Conservation (phyloP, 495 filamentous ascomycete species). For the Tuber calosporum region DNA sequence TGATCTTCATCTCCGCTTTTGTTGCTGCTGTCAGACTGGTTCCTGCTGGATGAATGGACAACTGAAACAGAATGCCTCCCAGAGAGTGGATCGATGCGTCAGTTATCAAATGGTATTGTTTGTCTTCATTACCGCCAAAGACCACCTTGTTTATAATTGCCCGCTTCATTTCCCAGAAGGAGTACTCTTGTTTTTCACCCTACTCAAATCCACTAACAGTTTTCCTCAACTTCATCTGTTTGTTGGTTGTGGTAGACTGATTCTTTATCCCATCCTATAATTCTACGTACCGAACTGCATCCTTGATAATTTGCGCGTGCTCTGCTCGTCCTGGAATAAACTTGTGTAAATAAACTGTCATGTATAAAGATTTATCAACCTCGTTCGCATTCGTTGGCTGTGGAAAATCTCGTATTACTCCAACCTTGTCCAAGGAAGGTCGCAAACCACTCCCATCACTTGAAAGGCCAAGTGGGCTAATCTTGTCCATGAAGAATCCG, state of each 20-base stretch:
- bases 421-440: background rate
- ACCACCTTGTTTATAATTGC: background rate
- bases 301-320: background rate
- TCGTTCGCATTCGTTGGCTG: background rate
- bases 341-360: background rate
- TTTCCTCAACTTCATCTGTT: background rate
- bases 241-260: background rate
- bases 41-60: background rate
- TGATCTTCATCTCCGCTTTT: background rate
- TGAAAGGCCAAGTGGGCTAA: background rate
- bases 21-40: background rate
- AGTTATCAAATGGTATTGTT: conserved; percentile 5
- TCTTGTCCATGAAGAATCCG: background rate
- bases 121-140: background rate
- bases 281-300: background rate
- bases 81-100: background rate
- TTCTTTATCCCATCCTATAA: too few species aligned
- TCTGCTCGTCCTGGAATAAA: background rate
- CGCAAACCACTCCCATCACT: background rate
- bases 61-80: background rate
- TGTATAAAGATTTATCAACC: background rate
- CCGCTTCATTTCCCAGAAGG: conserved; percentile 5
- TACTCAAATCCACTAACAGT: background rate
- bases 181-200: background rate
- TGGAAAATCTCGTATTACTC: conserved; percentile 2